Conservation (phyloP, 495 filamentous ascomycete species). For the Opeltia flavorubescens region DNA sequence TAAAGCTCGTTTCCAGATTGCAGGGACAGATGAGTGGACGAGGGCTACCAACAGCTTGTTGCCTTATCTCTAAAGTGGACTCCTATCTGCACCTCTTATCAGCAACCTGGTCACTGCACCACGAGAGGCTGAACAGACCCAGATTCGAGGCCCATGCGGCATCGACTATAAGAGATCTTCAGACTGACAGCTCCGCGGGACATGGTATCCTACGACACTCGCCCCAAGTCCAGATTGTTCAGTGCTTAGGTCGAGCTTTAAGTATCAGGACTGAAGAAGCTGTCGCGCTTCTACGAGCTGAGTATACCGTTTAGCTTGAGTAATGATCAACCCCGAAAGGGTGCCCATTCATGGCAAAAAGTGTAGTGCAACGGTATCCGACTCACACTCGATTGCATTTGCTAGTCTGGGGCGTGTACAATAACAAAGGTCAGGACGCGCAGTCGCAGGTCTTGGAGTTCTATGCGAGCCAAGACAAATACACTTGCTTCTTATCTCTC, state of each 20-base stretch:
- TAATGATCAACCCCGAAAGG: too few relatives aligned
- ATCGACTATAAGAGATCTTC: too few relatives aligned
- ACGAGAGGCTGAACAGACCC: neutral
- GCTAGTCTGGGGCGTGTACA: too few relatives aligned
- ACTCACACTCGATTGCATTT: too few relatives aligned
- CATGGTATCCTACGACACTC: neutral
- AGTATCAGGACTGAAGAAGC: neutral
- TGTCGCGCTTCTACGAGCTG: neutral
- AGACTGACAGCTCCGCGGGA: slow-evolving; percentile 1
- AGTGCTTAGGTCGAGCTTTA: neutral
- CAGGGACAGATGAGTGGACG: neutral
- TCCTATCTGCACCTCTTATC: slow-evolving; percentile 1
- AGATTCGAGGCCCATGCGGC: too few relatives aligned
- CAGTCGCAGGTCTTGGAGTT: too few relatives aligned
- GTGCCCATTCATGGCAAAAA: too few relatives aligned
- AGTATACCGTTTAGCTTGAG: neutral
- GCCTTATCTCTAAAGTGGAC: neutral
- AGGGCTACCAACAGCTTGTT: neutral
- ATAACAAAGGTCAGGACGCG: too few relatives aligned
- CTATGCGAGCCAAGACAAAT: too few relatives aligned
- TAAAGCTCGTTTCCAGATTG: neutral
- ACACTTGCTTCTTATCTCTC: slow-evolving; percentile 5
- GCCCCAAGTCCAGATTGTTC: too few relatives aligned
- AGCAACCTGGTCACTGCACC: neutral
- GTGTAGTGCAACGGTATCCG: too few relatives aligned